Evolutionary conservation across 2,329 filamentous ascomycete species (phyloP).

Genomic region (Bimuria novae-zelandiae): DNA sequence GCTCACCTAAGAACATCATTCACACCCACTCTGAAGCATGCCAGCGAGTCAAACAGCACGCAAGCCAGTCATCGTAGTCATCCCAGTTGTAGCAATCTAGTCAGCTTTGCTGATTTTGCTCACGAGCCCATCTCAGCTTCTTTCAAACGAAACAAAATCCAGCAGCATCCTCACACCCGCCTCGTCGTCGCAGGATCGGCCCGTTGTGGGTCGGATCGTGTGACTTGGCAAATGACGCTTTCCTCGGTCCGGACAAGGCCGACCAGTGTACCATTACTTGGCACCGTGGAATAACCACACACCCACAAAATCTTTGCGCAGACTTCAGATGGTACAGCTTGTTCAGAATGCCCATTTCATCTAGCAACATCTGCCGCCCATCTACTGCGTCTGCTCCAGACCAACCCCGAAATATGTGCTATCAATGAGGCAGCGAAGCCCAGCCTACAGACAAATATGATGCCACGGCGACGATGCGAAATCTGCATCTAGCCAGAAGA

Average conservation of each 20-base stretch:
- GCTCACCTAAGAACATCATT: neutral
- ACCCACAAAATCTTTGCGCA: too few species aligned
- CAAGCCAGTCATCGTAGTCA: neutral
- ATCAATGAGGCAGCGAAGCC: slow-evolving; percentile 4
- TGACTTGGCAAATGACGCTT: too few species aligned
- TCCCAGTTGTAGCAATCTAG: neutral
- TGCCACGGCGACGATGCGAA: slow-evolving; percentile 7
- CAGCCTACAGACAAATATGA: neutral
- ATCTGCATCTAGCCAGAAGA: slow-evolving; percentile 4
- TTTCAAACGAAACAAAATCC: neutral
- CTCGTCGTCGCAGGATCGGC: too few species aligned
- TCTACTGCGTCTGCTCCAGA: neutral
- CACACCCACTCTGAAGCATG: neutral
- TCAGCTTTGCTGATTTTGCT: neutral
- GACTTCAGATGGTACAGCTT: too few species aligned
- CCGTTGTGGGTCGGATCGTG: too few species aligned
- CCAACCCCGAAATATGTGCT: neutral
- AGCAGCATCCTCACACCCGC: too few species aligned
- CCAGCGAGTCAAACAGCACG: too few species aligned
- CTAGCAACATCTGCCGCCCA: slow-evolving; percentile 6
- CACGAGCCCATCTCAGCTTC: neutral
- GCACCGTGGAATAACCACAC: too few species aligned
- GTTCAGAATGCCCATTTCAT: neutral
- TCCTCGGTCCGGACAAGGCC: too few species aligned
- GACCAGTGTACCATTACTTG: too few species aligned